These are phyloP conservation scores for Penicillium sp. DNA, from an alignment of 2,329 filamentous ascomycete species.

Conservation along the genomic window DNA sequence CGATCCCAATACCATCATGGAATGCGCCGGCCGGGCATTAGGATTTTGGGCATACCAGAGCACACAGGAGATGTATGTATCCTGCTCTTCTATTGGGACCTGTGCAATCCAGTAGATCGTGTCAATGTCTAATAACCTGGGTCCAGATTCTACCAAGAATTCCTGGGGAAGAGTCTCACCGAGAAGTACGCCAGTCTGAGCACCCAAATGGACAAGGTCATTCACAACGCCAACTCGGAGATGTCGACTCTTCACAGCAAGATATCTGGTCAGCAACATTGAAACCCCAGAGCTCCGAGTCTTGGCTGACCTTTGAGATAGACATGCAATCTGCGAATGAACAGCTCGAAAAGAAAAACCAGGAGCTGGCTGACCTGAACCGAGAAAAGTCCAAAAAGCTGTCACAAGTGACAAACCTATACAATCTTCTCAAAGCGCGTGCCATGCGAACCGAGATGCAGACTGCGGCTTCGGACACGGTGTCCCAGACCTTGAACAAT, in stretches of 20 bases:
- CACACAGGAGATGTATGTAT: slow-evolving; percentile 68
- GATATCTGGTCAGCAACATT: slow-evolving; percentile 51
- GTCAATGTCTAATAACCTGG: not conserved
- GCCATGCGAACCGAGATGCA: slow-evolving; percentile 52
- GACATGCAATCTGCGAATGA: slow-evolving; percentile 59
- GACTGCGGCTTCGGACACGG: slow-evolving; percentile 51
- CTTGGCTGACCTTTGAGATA: slow-evolving; percentile 25
- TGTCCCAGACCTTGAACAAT: slow-evolving; percentile 44
- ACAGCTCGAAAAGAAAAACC: slow-evolving; percentile 62
- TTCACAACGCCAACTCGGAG: slow-evolving; percentile 69
- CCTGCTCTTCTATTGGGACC: not conserved
- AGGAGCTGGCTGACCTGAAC: slow-evolving; percentile 62
- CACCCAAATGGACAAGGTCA: slow-evolving; percentile 64
- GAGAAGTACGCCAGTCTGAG: slow-evolving; percentile 65
- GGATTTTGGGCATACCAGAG: slow-evolving; percentile 85
- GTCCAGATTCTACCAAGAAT: slow-evolving; percentile 68
- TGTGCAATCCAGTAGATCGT: too few species aligned
- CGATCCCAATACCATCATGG: slow-evolving; percentile 75
- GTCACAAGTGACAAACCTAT: slow-evolving; percentile 60
- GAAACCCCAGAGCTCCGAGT: not conserved
- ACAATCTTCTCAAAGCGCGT: slow-evolving; percentile 53
- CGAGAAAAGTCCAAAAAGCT: slow-evolving; percentile 67
- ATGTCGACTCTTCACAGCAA: slow-evolving; percentile 62
- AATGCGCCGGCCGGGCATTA: slow-evolving; percentile 73
- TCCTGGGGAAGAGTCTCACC: slow-evolving; percentile 63